Base-by-base conservation (phyloP, 208 protist genomes). In the Acanthamoeba sp. region DNA sequence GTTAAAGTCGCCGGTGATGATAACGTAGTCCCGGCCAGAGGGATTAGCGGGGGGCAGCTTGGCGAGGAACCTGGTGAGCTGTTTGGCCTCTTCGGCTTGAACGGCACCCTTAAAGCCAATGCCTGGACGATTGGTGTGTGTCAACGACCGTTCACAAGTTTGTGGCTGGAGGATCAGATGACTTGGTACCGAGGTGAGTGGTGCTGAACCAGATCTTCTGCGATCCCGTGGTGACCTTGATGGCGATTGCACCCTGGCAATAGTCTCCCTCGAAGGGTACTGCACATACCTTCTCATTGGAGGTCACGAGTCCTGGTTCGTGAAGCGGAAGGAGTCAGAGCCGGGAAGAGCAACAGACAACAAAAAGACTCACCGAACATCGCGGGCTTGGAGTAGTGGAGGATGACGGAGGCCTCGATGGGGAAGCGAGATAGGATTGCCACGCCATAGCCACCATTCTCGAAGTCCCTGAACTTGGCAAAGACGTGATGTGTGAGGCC, bases 381-480 rank as follows among this genome's bases (percentile, higher is more conserved):
- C 0, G 78, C 32, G 27, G 78, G 78, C 45, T 87, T 87, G 42
- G 48, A 32, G 29, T 59, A 87, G 45, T 57, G 78, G 32, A 59
- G 24, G 7, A 34, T 36, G 14, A 50, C n/a, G 6, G 78, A n/a
- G 5, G 20, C 29, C 45, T 87, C 78, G 24, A 87, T 87, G 42
- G 78, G 78, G 45, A 87, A 87, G 29, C 78, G 78, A 59, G 78
- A 87, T 9, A 87, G 10, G 24, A 87, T 59, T 24, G 78, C 78
- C 4, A 87, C 78, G 42, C 78, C 78, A 36, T 87, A 87, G 48
- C 78, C 48, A 6, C 78, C 78, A 38, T 87, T 87, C 78, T 87
- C 78, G 20, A 87, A 87, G n/a, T 87, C 78, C 29, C 78, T 50
- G 78, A 87, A 87, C 78, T 87, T 87, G 42, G n/a, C 48, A 27